Evolutionary conservation across 176 grass and related monocot genomes (phyloP).

Genomic region (Aegilops longissima): DNA sequence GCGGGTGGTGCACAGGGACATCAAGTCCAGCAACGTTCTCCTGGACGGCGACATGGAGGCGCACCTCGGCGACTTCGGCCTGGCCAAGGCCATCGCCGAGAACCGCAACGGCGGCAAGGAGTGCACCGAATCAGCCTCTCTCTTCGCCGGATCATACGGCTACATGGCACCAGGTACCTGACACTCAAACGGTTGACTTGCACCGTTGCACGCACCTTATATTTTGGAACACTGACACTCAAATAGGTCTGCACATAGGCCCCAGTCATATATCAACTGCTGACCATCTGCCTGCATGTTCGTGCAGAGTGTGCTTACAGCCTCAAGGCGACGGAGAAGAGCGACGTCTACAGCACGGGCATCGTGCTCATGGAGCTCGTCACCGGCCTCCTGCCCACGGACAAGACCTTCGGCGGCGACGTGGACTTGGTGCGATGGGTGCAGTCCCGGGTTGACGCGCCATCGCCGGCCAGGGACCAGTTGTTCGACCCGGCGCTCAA

Average conservation of each 20-base stretch:
- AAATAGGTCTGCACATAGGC: not conserved
- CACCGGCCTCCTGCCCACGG: slow-evolving; percentile 68
- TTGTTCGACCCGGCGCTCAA: slow-evolving; percentile 60
- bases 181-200: too few relatives aligned
- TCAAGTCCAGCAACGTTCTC: slow-evolving; percentile 93
- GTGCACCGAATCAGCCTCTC: slow-evolving; percentile 65
- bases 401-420: slow-evolving; percentile 75
- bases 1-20: slow-evolving; percentile 73
- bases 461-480: slow-evolving; percentile 42
- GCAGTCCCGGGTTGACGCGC: slow-evolving; percentile 45
- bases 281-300: not conserved
- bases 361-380: slow-evolving; percentile 96
- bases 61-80: slow-evolving; percentile 95
- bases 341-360: slow-evolving; percentile 90
- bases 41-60: slow-evolving; percentile 93
- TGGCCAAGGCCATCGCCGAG: slow-evolving; percentile 80
- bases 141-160: slow-evolving; percentile 89
- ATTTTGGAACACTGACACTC: not conserved
- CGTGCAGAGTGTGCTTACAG: slow-evolving; percentile 85
- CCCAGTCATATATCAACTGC: not conserved
- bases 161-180: slow-evolving; percentile 86
- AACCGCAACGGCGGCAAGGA: slow-evolving; percentile 32
- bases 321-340: slow-evolving; percentile 79
- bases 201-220: too few relatives aligned
- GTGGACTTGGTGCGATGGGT: slow-evolving; percentile 91